These are phyloP conservation scores for Lachancea waltii DNA, from an alignment of 805 yeast genomes.

Conservation along the genomic window DNA sequence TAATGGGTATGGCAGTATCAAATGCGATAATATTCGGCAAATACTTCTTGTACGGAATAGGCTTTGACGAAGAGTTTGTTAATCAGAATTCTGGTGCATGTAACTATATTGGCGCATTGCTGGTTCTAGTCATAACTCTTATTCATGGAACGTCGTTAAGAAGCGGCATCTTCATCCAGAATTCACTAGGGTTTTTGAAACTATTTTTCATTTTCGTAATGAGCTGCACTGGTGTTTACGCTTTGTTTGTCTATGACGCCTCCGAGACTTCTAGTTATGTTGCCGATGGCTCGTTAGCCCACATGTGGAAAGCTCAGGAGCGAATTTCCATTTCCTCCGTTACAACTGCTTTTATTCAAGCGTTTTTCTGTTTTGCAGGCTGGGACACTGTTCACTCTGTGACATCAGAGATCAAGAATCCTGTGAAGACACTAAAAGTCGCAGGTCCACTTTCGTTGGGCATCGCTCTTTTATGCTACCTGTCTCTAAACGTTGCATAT, in stretches of 20 bases:
- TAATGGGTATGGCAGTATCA: constrained; percentile 50
- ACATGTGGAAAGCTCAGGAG: constrained; percentile 22
- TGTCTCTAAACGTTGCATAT: constrained; percentile 50
- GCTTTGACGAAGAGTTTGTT: constrained; percentile 34
- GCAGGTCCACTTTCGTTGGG: constrained; percentile 54
- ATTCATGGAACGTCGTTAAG: constrained; percentile 56
- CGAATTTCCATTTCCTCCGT: constrained; percentile 39
- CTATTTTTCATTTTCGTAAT: constrained; percentile 47
- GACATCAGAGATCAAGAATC: constrained; percentile 55
- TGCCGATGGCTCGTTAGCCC: constrained; percentile 27
- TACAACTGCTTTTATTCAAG: constrained; percentile 50
- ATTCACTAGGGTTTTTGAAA: constrained; percentile 56
- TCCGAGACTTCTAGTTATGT: neutral
- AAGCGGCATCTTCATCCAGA: constrained; percentile 56
- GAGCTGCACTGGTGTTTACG: constrained; percentile 53
- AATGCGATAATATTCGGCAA: constrained; percentile 59
- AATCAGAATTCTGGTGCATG: constrained; percentile 35
- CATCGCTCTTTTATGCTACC: constrained; percentile 43
- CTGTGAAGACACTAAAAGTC: constrained; percentile 47
- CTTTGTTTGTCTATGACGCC: constrained; percentile 39
- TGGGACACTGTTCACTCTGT: constrained; percentile 60
- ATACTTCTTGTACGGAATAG: constrained; percentile 43
- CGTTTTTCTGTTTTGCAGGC: constrained; percentile 55
- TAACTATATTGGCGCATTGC: constrained; percentile 37
- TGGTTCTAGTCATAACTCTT: constrained; percentile 33